Percentiles rank a stretch among this genome's conserved stretches.
These are phyloP conservation scores for Mycena capillaripes DNA, from an alignment of 768 basidiomycete genomes.

Conservation along the genomic window DNA sequence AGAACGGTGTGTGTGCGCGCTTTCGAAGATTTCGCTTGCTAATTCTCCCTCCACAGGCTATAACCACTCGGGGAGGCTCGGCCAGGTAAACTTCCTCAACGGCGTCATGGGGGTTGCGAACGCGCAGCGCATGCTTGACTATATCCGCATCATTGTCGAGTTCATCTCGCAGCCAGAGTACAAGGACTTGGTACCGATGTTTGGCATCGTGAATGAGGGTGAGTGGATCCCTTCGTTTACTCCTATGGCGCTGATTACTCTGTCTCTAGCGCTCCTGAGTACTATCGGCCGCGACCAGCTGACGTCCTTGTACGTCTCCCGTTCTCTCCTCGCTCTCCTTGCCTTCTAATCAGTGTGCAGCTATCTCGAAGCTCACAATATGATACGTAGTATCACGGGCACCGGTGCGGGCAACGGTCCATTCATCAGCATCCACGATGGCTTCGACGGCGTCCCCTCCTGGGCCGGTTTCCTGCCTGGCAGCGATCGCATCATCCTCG, in stretches of 20 bases:
- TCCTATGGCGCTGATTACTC: neutral
- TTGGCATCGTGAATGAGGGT: conserved; percentile 64
- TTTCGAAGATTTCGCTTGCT: neutral
- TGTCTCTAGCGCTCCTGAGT: conserved; percentile 47
- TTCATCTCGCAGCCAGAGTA: conserved; percentile 77
- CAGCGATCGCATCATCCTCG: conserved; percentile 12
- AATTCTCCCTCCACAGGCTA: neutral
- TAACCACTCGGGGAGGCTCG: conserved; percentile 64
- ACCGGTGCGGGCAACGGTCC: conserved; percentile 60
- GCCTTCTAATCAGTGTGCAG: conserved; percentile 49
- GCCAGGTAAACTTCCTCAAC: conserved; percentile 64
- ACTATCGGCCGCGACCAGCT: conserved; percentile 62
- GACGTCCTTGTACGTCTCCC: conserved; percentile 63
- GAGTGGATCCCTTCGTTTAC: neutral
- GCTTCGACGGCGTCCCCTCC: conserved; percentile 55
- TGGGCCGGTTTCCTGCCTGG: conserved; percentile 51
- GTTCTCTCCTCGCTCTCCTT: conserved; percentile 46
- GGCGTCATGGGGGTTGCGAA: conserved; percentile 81
- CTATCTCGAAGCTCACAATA: conserved; percentile 61
- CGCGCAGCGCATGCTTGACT: conserved; percentile 73
- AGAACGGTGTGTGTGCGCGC: conserved; percentile 63
- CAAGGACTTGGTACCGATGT: conserved; percentile 62
- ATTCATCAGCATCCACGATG: conserved; percentile 66
- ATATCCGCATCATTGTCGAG: conserved; percentile 72
- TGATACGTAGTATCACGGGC: conserved; percentile 73